Evolutionary conservation across 306 rosid genomes (phyloP).

Genomic region (Pyrus communis): DNA sequence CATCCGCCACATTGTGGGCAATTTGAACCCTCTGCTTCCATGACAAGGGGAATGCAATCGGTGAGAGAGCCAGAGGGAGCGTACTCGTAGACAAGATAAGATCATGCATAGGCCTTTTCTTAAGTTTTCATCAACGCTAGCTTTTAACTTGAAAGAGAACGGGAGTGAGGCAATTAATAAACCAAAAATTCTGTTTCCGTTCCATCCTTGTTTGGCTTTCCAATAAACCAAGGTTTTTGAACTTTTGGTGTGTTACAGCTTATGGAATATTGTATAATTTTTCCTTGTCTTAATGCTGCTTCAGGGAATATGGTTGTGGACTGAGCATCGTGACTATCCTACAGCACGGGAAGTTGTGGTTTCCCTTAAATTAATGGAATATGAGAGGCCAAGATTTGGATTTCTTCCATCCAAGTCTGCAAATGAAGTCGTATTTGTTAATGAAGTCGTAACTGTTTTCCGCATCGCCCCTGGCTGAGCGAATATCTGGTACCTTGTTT

Average conservation of each 20-base stretch:
- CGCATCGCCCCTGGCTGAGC: background rate
- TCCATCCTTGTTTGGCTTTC: background rate
- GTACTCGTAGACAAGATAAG: constrained; percentile 67
- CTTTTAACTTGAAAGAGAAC: background rate
- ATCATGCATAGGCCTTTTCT: background rate
- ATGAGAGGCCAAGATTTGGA: constrained; percentile 22
- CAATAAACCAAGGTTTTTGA: background rate
- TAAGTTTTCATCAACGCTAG: background rate
- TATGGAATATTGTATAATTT: background rate
- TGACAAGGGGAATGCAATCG: constrained; percentile 40
- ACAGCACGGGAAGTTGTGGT: constrained; percentile 57
- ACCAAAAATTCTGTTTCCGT: background rate
- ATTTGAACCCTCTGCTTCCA: constrained; percentile 77
- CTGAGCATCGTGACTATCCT: constrained; percentile 71
- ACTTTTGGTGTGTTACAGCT: background rate
- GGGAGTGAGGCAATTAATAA: background rate
- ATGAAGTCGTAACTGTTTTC: background rate
- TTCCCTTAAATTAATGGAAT: constrained; percentile 54
- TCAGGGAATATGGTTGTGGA: constrained; percentile 75
- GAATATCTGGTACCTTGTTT: background rate
- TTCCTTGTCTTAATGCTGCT: background rate
- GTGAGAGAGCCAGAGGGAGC: constrained; percentile 50
- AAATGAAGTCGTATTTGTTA: background rate
- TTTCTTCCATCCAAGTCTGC: background rate
- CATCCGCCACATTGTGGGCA: constrained; percentile 58